Base-by-base conservation (phyloP, 2,329 filamentous ascomycete species). In the Erysiphe pisi region DNA sequence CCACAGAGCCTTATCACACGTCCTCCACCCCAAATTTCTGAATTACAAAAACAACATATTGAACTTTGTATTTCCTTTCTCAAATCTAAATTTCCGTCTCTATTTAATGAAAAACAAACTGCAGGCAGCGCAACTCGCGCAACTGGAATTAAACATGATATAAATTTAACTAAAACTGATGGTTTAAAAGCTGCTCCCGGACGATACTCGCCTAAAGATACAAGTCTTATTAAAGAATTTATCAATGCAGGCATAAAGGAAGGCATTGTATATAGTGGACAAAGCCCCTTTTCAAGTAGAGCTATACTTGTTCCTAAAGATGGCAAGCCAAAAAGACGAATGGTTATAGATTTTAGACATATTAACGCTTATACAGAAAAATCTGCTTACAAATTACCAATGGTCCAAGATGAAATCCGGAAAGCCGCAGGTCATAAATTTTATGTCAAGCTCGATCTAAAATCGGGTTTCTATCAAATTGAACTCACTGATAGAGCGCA, bases 381-480 rank as follows among this genome's bases (percentile, higher is more conserved):
- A 14, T 75, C 71, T 31, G 71, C 71, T 31, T 56, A 75, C 28
- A 18, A 25, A 31, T 25, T 75, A 11, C 49, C 52, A 12, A 1
- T 61, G 9, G 58, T 65, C 58, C 58, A 65, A 25, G 58, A 65
- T 65, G 58, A 65, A 65, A 65, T 65, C 25, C 58, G 25, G n/a
- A 65, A 65, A 65, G 65, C 65, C 12, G 11, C 28, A 40, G 36
- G 16, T 20, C 65, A 71, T 12, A 47, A 40, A 20, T 71, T 36
- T 45, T 71, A 40, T 71, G 65, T 71, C 1, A 71, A 71, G 36
- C 47, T 73, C 47, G 68, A 73, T 49, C 68, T 73, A 45, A 73
- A 45, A 73, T 73, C 68, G 9, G 68, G 68, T n/a, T 74, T 74
- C 31, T 75, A 75, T 47, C 73, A 75, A 58, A 75, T 75, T 6